These are phyloP conservation scores for Heteromeles arbutifolia DNA, from an alignment of 306 rosid species.

Conservation along the genomic window DNA sequence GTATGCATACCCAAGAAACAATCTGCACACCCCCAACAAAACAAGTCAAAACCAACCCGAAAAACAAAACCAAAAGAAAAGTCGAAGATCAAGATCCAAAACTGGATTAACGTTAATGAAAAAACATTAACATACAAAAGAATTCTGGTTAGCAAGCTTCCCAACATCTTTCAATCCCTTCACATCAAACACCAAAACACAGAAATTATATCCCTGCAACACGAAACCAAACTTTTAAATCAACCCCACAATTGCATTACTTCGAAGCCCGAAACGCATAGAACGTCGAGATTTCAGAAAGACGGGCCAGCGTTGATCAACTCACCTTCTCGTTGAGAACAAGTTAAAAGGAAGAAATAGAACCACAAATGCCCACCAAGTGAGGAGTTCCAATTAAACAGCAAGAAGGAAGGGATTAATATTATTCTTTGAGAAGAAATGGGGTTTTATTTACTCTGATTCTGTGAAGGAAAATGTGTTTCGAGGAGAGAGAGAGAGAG, in stretches of 20 bases:
- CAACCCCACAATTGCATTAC: background rate
- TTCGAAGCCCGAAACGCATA: background rate
- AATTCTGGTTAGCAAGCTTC: constrained; percentile 60
- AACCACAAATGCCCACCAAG: constrained; percentile 5
- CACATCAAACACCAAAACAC: constrained; percentile 11
- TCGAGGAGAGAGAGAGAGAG: background rate
- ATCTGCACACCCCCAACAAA: constrained; percentile 26
- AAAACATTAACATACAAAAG: constrained; percentile 47
- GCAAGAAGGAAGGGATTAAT: background rate
- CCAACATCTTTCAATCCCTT: constrained; percentile 51
- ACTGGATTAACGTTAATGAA: background rate
- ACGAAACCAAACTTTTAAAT: background rate
- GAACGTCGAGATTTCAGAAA: background rate
- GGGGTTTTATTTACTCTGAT: constrained; percentile 26
- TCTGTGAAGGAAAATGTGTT: constrained; percentile 16
- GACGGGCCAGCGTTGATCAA: background rate
- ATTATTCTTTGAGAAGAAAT: constrained; percentile 29
- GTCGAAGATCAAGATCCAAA: background rate
- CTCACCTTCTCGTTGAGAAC: background rate
- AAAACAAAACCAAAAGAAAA: background rate
- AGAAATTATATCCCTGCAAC: constrained; percentile 16
- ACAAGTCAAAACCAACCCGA: background rate
- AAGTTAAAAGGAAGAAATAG: background rate
- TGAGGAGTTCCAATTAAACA: background rate
- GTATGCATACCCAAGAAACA: constrained; percentile 79